These are phyloP conservation scores for Heliamphora ciliata DNA, from an alignment of 179 eudicot species.

Conservation along the genomic window DNA sequence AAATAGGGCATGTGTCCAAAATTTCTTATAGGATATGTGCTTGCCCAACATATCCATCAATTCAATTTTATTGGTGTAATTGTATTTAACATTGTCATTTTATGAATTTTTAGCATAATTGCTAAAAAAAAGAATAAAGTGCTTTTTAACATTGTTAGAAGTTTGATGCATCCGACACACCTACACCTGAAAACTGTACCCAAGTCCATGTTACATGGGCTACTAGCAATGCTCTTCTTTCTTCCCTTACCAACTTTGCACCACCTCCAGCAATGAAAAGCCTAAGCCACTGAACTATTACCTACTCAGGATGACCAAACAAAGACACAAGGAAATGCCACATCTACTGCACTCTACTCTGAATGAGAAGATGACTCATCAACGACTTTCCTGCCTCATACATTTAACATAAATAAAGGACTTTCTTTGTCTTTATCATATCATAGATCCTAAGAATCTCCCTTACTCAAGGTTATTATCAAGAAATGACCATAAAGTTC, in stretches of 20 bases:
- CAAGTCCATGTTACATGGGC: neutral
- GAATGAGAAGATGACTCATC: neutral
- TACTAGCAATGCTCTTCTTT: neutral
- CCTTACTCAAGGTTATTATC: neutral
- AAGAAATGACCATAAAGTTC: neutral
- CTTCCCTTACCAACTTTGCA: neutral
- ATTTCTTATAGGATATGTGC: too few species aligned
- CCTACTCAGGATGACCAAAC: neutral
- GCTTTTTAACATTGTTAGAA: too few species aligned
- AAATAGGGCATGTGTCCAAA: too few species aligned
- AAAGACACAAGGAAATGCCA: neutral
- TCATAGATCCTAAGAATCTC: neutral
- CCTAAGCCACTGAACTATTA: neutral
- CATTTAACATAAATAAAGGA: neutral
- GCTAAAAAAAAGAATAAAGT: too few species aligned
- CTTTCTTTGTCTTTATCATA: neutral
- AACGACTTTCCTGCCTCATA: neutral
- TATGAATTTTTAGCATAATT: too few species aligned
- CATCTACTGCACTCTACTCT: neutral
- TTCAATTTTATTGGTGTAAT: too few species aligned
- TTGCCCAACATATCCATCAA: too few species aligned
- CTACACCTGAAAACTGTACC: too few species aligned
- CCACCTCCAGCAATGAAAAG: neutral
- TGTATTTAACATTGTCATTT: too few species aligned
- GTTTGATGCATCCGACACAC: too few species aligned